phyloP scores from a whole-genome alignment of 164 flowering plant species.

The Umbellularia californica region DNA sequence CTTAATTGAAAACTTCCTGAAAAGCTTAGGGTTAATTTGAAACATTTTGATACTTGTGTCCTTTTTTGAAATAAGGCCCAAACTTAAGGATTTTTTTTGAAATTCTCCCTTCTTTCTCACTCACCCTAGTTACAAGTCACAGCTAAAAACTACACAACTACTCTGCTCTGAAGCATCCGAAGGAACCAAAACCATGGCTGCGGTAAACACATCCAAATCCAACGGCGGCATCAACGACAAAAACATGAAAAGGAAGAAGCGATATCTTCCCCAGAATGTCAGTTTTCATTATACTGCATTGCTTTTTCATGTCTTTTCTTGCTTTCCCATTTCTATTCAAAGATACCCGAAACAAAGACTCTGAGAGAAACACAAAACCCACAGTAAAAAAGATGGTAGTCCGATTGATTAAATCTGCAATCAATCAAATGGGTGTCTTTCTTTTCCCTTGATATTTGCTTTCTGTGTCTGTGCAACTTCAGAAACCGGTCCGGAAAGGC shows the following conservation, averaged over 20 bases:
- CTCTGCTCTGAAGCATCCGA: neutral
- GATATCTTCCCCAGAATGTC: slow-evolving; percentile 72
- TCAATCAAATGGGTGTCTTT: neutral
- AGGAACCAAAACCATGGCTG: slow-evolving; percentile 4
- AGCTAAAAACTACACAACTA: too few relatives aligned
- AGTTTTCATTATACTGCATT: neutral
- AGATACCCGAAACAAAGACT: too few relatives aligned
- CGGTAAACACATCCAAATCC: slow-evolving; percentile 22
- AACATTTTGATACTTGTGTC: too few relatives aligned
- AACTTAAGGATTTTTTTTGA: too few relatives aligned
- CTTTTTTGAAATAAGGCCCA: too few relatives aligned
- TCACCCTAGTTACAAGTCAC: neutral
- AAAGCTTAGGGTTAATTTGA: too few relatives aligned
- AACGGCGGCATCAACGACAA: slow-evolving; percentile 13
- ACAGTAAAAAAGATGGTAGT: neutral
- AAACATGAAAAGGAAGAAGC: slow-evolving; percentile 61
- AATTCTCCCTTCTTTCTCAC: neutral
- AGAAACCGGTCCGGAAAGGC: slow-evolving; percentile 86
- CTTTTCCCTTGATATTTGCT: neutral
- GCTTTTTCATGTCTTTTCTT: neutral
- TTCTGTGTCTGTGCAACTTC: slow-evolving; percentile 4
- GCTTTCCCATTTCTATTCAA: neutral
- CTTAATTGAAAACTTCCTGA: too few relatives aligned
- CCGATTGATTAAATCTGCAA: neutral
- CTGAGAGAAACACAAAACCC: neutral